phyloP scores from a whole-genome alignment of 768 basidiomycete species.

The Lepiota brunneoincarnata region DNA sequence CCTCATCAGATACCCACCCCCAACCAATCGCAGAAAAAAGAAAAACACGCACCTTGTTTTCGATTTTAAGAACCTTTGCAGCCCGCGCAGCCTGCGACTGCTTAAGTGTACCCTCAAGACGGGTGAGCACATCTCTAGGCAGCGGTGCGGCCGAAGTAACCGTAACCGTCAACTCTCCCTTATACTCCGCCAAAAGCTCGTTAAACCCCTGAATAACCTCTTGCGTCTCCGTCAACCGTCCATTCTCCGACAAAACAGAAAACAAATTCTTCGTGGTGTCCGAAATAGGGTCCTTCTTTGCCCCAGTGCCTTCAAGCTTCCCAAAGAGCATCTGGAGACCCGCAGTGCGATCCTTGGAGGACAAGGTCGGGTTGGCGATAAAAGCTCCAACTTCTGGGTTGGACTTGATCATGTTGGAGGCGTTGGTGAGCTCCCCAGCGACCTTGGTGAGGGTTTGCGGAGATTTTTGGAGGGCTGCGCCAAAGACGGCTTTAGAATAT shows the following conservation, averaged over 20 bases:
- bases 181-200: conserved; percentile 83
- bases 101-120: conserved; percentile 85
- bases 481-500: conserved; percentile 81
- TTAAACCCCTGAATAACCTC: conserved; percentile 92
- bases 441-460: conserved; percentile 82
- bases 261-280: conserved; percentile 94
- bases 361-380: conserved; percentile 90
- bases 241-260: conserved; percentile 87
- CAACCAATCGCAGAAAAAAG: not conserved
- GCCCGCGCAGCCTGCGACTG: conserved; percentile 80
- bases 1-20: not conserved
- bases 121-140: conserved; percentile 68
- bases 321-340: conserved; percentile 69
- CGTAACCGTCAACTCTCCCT: conserved; percentile 88
- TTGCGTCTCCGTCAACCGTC: conserved; percentile 78
- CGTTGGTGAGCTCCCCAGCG: conserved; percentile 73
- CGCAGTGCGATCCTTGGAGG: conserved; percentile 66
- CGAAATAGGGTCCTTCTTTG: conserved; percentile 74
- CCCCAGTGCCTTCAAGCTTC: conserved; percentile 56
- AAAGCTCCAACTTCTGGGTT: conserved; percentile 67
- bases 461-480: conserved; percentile 80
- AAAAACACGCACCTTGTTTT: conserved; percentile 72
- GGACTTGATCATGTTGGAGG: conserved; percentile 67
- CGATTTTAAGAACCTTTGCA: conserved; percentile 85
- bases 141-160: conserved; percentile 88